Conservation (phyloP, 2,329 filamentous ascomycete genomes). For the Arthrobotrys entomopaga region DNA sequence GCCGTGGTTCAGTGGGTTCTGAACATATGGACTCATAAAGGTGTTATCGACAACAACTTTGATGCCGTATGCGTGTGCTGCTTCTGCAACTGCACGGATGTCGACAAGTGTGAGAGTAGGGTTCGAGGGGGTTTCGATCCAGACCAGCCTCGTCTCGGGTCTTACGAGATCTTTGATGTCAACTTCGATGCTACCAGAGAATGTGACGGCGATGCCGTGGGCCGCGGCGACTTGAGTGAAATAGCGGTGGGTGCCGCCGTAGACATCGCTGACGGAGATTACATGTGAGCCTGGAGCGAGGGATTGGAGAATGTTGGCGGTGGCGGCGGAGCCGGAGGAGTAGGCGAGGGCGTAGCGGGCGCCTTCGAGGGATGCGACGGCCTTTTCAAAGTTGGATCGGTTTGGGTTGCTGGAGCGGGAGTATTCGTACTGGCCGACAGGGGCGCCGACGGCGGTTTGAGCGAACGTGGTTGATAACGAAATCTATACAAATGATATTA, state of each 20-base stretch:
- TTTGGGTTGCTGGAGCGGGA: slow-evolving; percentile 94
- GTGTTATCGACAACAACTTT: slow-evolving; percentile 99
- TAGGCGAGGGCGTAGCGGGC: slow-evolving; percentile 94
- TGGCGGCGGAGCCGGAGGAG: slow-evolving; percentile 91
- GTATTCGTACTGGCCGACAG: slow-evolving; percentile 91
- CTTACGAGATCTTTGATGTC: slow-evolving; percentile 87
- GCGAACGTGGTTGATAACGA: slow-evolving; percentile 96
- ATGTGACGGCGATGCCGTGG: slow-evolving; percentile 93
- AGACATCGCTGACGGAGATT: slow-evolving; percentile 95
- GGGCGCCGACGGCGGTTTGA: slow-evolving; percentile 87
- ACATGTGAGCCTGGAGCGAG: slow-evolving; percentile 91
- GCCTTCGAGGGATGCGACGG: slow-evolving; percentile 90
- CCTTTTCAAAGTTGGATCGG: slow-evolving; percentile 90
- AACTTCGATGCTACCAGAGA: slow-evolving; percentile 89
- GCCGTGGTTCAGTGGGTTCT: slow-evolving; percentile 93
- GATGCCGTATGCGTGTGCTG: slow-evolving; percentile 87
- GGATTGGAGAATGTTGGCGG: slow-evolving; percentile 90
- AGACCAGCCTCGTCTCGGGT: slow-evolving; percentile 89
- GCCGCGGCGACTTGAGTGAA: slow-evolving; percentile 97
- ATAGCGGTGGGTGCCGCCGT: slow-evolving; percentile 97
- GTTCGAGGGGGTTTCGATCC: slow-evolving; percentile 97
- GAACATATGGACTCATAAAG: slow-evolving; percentile 94
- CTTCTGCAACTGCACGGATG: slow-evolving; percentile 82
- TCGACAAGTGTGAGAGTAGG: slow-evolving; percentile 93
- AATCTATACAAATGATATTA: slow-evolving; percentile 67